phyloP scores from a whole-genome alignment of 257 asterid species.

The Capsicum chinense region DNA sequence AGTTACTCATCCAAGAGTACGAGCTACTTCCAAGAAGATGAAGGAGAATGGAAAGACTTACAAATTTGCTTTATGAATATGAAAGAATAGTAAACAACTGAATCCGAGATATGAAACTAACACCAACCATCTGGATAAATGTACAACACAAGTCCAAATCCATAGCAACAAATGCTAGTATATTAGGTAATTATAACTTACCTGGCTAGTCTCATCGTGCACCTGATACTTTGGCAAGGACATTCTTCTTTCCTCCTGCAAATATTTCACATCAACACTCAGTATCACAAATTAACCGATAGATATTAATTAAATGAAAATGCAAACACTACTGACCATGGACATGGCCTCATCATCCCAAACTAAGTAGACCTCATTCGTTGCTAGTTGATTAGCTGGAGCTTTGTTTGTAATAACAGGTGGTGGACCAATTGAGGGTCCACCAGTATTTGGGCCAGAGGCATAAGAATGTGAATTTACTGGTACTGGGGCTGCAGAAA shows the following conservation, averaged over 20 bases:
- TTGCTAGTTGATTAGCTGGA: constrained; percentile 78
- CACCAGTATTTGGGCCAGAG: constrained; percentile 92
- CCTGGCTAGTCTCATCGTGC: constrained; percentile 99
- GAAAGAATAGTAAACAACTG: constrained; percentile 50
- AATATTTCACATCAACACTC: constrained; percentile 25
- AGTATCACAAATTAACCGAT: background rate
- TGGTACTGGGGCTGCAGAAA: constrained; percentile 44
- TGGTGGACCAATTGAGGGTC: constrained; percentile 97
- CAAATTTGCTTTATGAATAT: constrained; percentile 35
- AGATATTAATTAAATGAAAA: background rate
- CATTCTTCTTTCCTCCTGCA: constrained; percentile 98
- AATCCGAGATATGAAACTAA: constrained; percentile 49
- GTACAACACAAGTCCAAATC: constrained; percentile 56
- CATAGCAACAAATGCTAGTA: constrained; percentile 39
- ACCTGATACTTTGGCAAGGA: constrained; percentile 97
- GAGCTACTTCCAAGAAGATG: background rate
- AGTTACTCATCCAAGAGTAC: constrained; percentile 11
- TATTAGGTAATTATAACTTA: constrained; percentile 65
- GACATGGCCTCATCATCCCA: constrained; percentile 99
- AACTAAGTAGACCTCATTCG: constrained; percentile 90
- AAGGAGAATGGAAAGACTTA: constrained; percentile 31
- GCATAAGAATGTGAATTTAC: constrained; percentile 91
- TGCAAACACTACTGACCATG: constrained; percentile 63
- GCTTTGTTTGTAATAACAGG: constrained; percentile 93
- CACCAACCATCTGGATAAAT: constrained; percentile 61